Conservation (phyloP, 495 filamentous ascomycete species). For the Penicillium silybi region DNA sequence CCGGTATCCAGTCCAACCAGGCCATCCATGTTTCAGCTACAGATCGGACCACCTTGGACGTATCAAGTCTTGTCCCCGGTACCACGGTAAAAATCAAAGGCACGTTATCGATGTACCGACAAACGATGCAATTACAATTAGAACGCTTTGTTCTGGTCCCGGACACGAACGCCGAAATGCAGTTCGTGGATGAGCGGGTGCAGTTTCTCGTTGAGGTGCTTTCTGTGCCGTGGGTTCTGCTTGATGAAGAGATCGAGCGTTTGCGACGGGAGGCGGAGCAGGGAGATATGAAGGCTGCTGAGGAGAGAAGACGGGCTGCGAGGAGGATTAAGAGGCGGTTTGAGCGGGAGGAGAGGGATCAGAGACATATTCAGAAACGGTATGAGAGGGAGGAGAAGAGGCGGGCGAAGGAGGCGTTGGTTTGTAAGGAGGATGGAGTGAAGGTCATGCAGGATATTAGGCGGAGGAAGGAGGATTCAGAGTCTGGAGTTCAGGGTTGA, state of each 20-base stretch:
- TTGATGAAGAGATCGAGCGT: constrained; percentile 47
- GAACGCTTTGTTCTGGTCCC: constrained; percentile 58
- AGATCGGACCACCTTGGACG: constrained; percentile 31
- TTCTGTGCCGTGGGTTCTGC: constrained; percentile 62
- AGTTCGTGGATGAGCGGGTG: constrained; percentile 66
- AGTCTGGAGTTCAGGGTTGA: neutral
- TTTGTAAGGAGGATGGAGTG: constrained; percentile 31
- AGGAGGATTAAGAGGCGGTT: constrained; percentile 31
- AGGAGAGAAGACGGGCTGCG: constrained; percentile 36
- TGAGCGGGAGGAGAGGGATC: constrained; percentile 36
- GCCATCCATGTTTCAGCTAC: constrained; percentile 28
- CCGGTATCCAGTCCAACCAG: neutral
- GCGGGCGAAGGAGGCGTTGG: constrained; percentile 32
- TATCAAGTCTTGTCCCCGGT: constrained; percentile 57
- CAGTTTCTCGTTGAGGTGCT: constrained; percentile 63
- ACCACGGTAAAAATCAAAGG: constrained; percentile 76
- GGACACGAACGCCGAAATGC: constrained; percentile 71
- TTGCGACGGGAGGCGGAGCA: constrained; percentile 50
- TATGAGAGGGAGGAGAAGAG: constrained; percentile 41
- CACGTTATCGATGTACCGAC: constrained; percentile 59
- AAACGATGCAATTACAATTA: constrained; percentile 60
- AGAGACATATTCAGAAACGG: constrained; percentile 27
- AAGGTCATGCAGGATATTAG: constrained; percentile 30
- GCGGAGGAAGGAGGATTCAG: constrained; percentile 7
- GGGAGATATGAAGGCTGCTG: constrained; percentile 36